Evolutionary conservation across 768 basidiomycete genomes (phyloP), one percentile per base, ranked within the genome.

Genomic region (Hebeloma cylindrosporum): DNA sequence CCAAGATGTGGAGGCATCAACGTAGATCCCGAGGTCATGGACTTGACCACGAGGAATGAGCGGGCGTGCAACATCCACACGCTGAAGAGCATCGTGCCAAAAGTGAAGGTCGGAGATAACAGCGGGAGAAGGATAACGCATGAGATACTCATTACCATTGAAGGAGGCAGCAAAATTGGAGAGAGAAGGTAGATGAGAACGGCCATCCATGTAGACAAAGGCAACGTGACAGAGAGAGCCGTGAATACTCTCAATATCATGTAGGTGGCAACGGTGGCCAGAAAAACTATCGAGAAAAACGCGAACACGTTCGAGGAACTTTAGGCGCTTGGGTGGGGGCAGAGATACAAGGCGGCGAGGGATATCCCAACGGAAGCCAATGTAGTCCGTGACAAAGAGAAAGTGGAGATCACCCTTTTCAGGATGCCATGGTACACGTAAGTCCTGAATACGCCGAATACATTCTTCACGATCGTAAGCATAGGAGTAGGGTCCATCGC

Each of bases 351-450:
- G 43, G 7, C 49, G 53, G 0, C 21, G 5, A 1, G 26, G 26
- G 11, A 71, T 38, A 38, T 67, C 53, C 70, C 68, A 71, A 0
- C 46, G 37, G 42, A 70, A 63, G 8, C 69, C 65, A 11, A 69
- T 58, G 49, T 64, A 72, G 1, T 37, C 54, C 8, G 54, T 56
- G 1, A 23, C 27, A 10, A 18, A 30, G 0, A 26, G 27, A 37
- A 69, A 70, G 13, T 18, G 5, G 4, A 48, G 38, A 3, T 53
- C 34, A 5, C 61, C 60, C 27, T 64, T 67, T 0, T 51, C 51
- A 1, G 50, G 51, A 36, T 68, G 64, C 62, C 61, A 65, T 1
- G 65, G 66, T 2, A 65, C 39, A 2, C 50, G n/a, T 27, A 8
- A 68, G 56, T 1, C 33, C 27, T 8, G 29, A 17, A 66, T 58